phyloP scores from a whole-genome alignment of 352 stramenopile species.

The Globisporangium apiculatum region DNA sequence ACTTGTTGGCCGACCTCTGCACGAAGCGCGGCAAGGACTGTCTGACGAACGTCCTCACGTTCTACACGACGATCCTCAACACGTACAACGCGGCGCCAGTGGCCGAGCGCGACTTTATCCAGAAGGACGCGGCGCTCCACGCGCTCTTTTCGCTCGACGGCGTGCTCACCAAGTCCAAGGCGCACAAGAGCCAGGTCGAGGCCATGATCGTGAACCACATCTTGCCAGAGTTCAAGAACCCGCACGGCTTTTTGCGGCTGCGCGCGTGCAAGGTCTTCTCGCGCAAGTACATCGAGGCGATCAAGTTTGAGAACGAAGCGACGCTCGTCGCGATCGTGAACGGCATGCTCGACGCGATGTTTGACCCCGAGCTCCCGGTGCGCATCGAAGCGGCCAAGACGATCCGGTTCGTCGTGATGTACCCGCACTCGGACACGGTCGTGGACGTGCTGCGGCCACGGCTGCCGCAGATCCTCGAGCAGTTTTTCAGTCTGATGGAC shows the following conservation, averaged over 20 bases:
- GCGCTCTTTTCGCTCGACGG: conserved; percentile 91
- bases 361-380: conserved; percentile 94
- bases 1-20: conserved; percentile 92
- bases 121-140: conserved; percentile 95
- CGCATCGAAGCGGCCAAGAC: conserved; percentile 94
- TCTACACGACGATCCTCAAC: conserved; percentile 91
- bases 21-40: conserved; percentile 95
- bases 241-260: conserved; percentile 92
- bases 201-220: conserved; percentile 93
- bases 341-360: conserved; percentile 84
- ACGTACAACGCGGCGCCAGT: conserved; percentile 75
- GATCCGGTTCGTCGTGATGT: conserved; percentile 85
- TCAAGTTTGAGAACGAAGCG: conserved; percentile 89
- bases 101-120: conserved; percentile 88
- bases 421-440: conserved; percentile 75
- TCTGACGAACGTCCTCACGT: conserved; percentile 87
- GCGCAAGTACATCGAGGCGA: conserved; percentile 89
- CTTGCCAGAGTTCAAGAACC: conserved; percentile 94
- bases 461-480: conserved; percentile 93
- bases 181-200: conserved; percentile 91
- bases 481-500: conserved; percentile 98
- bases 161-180: conserved; percentile 91
- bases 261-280: conserved; percentile 96
- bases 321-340: conserved; percentile 79
- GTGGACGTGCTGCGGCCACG: conserved; percentile 88